Percentiles rank a stretch among this genome's conserved stretches.
These are phyloP conservation scores for Corniculantispora saksenae DNA, from an alignment of 2,329 filamentous ascomycete genomes.

Conservation along the genomic window DNA sequence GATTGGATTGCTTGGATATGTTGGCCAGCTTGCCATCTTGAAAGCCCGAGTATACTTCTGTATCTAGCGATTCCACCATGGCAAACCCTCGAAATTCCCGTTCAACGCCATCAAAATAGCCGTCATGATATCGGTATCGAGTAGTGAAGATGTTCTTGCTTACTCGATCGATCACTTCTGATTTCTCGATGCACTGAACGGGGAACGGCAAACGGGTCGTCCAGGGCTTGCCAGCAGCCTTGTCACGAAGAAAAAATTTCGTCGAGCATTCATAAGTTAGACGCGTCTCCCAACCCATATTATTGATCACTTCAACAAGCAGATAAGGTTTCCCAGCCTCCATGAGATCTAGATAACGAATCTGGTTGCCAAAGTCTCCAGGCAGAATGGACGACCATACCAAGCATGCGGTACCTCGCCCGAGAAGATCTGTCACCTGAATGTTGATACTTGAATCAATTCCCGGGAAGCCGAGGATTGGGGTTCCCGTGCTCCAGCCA, in stretches of 20 bases:
- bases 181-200: conserved; percentile 27
- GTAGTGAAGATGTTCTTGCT: conserved; percentile 16
- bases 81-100: conserved; percentile 34
- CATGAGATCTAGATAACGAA: conserved; percentile 27
- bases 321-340: conserved; percentile 27
- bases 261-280: conserved; percentile 28
- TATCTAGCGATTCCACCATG: conserved; percentile 31
- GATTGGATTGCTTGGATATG: conserved; percentile 7
- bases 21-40: background rate
- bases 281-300: conserved; percentile 24
- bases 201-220: conserved; percentile 30
- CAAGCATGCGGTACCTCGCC: conserved; percentile 26
- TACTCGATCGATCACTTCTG: conserved; percentile 17
- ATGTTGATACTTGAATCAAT: conserved; percentile 19
- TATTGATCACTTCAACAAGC: conserved; percentile 24
- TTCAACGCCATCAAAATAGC: conserved; percentile 31
- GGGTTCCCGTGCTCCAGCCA: conserved; percentile 18
- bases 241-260: conserved; percentile 28
- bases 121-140: conserved; percentile 29
- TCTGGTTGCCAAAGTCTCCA: background rate
- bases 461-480: conserved; percentile 16
- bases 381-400: conserved; percentile 20
- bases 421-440: conserved; percentile 26
- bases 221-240: conserved; percentile 27
- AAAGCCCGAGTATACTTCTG: conserved; percentile 21